Percentiles rank a stretch among this genome's conserved stretches.
phyloP scores from a whole-genome alignment of 441 rosid genomes.

The Breynia disticha region DNA sequence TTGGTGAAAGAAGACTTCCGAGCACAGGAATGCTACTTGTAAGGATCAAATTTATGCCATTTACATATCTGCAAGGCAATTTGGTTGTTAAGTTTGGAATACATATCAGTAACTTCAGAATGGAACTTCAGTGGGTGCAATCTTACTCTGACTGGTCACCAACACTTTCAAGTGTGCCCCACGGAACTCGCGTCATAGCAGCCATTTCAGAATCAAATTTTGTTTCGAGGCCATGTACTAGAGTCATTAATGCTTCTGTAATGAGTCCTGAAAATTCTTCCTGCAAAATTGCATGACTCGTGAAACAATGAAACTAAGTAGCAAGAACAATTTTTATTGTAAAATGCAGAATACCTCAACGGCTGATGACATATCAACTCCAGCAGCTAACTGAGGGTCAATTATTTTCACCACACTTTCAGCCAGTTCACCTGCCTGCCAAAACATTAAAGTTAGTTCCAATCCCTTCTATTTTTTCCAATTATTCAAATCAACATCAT shows the following conservation, averaged over 20 bases:
- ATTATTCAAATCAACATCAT: not conserved
- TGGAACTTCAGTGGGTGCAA: constrained; percentile 8
- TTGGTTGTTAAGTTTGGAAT: constrained; percentile 12
- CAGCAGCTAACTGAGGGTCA: constrained; percentile 75
- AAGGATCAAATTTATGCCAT: constrained; percentile 71
- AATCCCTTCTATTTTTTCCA: not conserved
- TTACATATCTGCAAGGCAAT: constrained; percentile 70
- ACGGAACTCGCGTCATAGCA: constrained; percentile 91
- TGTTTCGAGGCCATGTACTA: constrained; percentile 93
- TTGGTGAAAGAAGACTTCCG: constrained; percentile 79
- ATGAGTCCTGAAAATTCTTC: constrained; percentile 96
- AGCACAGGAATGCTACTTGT: constrained; percentile 74
- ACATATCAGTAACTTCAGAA: constrained; percentile 6
- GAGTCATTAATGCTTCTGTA: constrained; percentile 77
- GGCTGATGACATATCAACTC: constrained; percentile 80
- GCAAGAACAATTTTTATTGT: constrained; percentile 8
- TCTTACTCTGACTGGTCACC: constrained; percentile 97
- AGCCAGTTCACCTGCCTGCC: constrained; percentile 91
- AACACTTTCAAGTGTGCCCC: constrained; percentile 97
- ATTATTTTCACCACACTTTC: constrained; percentile 92
- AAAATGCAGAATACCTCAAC: constrained; percentile 59
- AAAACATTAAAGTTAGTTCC: constrained; percentile 11
- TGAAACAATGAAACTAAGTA: constrained; percentile 18
- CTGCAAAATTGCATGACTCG: constrained; percentile 35
- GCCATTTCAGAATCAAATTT: constrained; percentile 98